Evolutionary conservation across 805 yeast species (phyloP).

Genomic region (Sugiyamaella mastotermitis): DNA sequence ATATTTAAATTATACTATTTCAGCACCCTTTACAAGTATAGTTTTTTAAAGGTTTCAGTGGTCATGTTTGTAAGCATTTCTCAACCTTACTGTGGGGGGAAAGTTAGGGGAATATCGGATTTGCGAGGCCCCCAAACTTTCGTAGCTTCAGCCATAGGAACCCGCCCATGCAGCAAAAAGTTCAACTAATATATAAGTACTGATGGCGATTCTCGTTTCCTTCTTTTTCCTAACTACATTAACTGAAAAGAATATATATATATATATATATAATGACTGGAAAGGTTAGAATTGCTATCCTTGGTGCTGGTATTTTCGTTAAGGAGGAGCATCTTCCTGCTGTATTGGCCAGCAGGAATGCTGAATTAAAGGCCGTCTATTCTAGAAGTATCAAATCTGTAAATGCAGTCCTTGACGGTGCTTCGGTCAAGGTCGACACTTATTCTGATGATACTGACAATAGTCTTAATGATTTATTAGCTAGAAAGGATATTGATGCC

Average conservation of each 20-base stretch:
- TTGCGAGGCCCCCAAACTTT: no score
- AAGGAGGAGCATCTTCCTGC: slow-evolving; percentile 16
- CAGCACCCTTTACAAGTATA: no score
- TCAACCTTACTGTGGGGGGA: no score
- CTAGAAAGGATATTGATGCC: slow-evolving; percentile 21
- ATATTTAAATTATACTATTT: no score
- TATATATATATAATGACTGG: slow-evolving; percentile 7
- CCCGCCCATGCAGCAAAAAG: no score
- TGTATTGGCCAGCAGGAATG: slow-evolving; percentile 4
- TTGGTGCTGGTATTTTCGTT: slow-evolving; percentile 16
- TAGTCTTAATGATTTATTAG: slow-evolving; percentile 17
- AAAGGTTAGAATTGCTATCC: slow-evolving; percentile 13
- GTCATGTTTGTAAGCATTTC: no score
- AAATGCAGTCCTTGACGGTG: slow-evolving; percentile 9
- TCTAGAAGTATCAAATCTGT: slow-evolving; percentile 15
- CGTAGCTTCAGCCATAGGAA: no score
- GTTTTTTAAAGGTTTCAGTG: no score
- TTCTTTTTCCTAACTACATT: no score
- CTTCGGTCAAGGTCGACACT: slow-evolving; percentile 4
- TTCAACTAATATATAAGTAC: no score
- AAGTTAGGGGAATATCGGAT: no score
- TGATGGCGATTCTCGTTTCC: no score
- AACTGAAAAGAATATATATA: neutral
- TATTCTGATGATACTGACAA: slow-evolving; percentile 20
- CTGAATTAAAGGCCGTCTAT: slow-evolving; percentile 15